Percentiles rank a stretch among this genome's conserved stretches.
phyloP scores from a whole-genome alignment of 768 basidiomycete species.

The Trichaptum fuscoviolaceum region DNA sequence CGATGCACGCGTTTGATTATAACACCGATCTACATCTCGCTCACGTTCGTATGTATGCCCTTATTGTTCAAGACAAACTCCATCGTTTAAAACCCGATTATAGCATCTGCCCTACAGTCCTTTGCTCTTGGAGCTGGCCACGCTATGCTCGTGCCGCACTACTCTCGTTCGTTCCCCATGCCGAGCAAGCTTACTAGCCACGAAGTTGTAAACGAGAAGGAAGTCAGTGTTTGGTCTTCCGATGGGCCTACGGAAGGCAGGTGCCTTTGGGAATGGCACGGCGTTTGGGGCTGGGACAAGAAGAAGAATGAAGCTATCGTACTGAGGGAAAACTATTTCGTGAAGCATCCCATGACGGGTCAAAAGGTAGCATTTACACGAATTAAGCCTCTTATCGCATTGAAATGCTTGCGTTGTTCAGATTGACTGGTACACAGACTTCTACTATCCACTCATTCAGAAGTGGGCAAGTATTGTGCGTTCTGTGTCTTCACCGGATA shows the following conservation, averaged over 20 bases:
- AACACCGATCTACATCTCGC: conserved; percentile 91
- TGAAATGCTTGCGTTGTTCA: conserved; percentile 20
- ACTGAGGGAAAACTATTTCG: conserved; percentile 82
- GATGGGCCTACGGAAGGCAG: conserved; percentile 68
- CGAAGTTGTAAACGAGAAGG: conserved; percentile 53
- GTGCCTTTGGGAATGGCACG: conserved; percentile 89
- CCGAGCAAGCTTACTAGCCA: conserved; percentile 66
- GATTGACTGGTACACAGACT: conserved; percentile 86
- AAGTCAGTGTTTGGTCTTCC: conserved; percentile 60
- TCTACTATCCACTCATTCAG: conserved; percentile 72
- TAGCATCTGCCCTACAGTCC: conserved; percentile 81
- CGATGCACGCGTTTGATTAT: conserved; percentile 85
- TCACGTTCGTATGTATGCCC: conserved; percentile 54
- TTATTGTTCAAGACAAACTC: not conserved
- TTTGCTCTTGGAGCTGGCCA: conserved; percentile 91
- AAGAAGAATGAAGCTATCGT: conserved; percentile 63
- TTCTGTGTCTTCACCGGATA: conserved; percentile 40
- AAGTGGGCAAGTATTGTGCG: conserved; percentile 63
- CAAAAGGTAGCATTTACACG: conserved; percentile 41
- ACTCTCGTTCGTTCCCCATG: conserved; percentile 83
- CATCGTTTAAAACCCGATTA: not conserved
- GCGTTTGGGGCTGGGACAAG: conserved; percentile 87
- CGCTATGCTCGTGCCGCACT: conserved; percentile 71
- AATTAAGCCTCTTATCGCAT: not conserved
- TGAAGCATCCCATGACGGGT: conserved; percentile 57